These are phyloP conservation scores for Suillus lakei DNA, from an alignment of 768 basidiomycete genomes.

Conservation along the genomic window DNA sequence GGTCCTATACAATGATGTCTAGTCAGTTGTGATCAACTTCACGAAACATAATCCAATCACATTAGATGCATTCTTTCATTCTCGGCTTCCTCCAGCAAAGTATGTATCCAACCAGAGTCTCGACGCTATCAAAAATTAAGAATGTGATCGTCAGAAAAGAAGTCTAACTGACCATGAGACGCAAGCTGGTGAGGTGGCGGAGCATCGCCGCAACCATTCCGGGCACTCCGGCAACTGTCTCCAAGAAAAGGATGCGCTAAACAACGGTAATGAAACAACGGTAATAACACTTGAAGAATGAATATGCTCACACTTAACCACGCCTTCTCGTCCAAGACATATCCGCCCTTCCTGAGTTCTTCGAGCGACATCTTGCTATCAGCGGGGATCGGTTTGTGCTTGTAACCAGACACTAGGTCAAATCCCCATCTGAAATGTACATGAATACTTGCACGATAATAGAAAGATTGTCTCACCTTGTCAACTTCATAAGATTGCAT, in stretches of 20 bases:
- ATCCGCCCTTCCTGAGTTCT: constrained; percentile 76
- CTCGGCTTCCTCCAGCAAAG: constrained; percentile 91
- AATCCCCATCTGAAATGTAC: constrained; percentile 58
- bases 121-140: constrained; percentile 41
- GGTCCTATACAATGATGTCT: constrained; percentile 57
- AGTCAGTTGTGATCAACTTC: constrained; percentile 12
- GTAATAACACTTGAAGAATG: constrained; percentile 34
- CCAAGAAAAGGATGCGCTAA: constrained; percentile 70
- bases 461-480: constrained; percentile 42
- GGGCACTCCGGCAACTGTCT: constrained; percentile 92
- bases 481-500: constrained; percentile 58
- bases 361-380: constrained; percentile 67
- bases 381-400: constrained; percentile 68
- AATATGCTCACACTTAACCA: constrained; percentile 70
- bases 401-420: constrained; percentile 87
- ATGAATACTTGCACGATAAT: constrained; percentile 10
- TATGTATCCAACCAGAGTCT: constrained; percentile 86
- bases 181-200: constrained; percentile 86
- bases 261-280: constrained; percentile 2
- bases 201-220: constrained; percentile 93
- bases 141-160: constrained; percentile 14
- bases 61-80: constrained; percentile 98
- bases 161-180: constrained; percentile 71
- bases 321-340: constrained; percentile 70
- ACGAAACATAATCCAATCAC: constrained; percentile 43